Evolutionary conservation across 1,139 yeast species (phyloP).

Genomic region (Pichia sp.): DNA sequence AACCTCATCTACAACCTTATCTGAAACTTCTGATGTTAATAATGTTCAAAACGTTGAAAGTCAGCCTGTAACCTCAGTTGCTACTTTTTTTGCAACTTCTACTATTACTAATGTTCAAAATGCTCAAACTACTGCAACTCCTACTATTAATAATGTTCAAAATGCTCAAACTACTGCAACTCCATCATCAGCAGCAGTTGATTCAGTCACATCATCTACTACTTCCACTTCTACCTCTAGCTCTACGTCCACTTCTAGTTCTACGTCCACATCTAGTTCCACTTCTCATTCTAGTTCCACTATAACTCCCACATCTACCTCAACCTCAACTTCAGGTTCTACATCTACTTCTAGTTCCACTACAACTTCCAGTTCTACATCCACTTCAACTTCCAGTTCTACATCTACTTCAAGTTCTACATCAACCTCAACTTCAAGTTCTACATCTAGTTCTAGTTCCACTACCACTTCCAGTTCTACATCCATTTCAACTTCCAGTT

Average conservation of each 20-base stretch:
- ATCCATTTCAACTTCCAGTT: conserved; percentile 10
- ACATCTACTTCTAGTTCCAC: neutral
- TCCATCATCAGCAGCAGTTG: conserved; percentile 4
- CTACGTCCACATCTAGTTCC: neutral
- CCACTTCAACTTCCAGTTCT: neutral
- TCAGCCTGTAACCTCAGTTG: conserved; percentile 10
- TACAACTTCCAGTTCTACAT: neutral
- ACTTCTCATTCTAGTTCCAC: neutral
- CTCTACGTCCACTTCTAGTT: neutral
- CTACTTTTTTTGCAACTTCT: neutral
- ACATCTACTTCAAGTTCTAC: neutral
- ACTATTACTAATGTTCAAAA: conserved; percentile 23
- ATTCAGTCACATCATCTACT: neutral
- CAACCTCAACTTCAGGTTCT: conserved; percentile 2
- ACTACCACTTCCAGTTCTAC: neutral
- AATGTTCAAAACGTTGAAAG: no score
- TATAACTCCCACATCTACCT: conserved; percentile 13
- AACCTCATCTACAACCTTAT: conserved; percentile 4
- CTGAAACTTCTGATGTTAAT: neutral
- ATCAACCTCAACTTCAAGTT: neutral
- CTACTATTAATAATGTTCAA: conserved; percentile 27
- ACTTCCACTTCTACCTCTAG: neutral
- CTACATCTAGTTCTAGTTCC: neutral
- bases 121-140: conserved; percentile 4
- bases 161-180: conserved; percentile 15